Percentiles rank a stretch among this genome's conserved stretches.
Evolutionary conservation across 805 yeast species (phyloP).

Genomic region (Metschnikowia similis): DNA sequence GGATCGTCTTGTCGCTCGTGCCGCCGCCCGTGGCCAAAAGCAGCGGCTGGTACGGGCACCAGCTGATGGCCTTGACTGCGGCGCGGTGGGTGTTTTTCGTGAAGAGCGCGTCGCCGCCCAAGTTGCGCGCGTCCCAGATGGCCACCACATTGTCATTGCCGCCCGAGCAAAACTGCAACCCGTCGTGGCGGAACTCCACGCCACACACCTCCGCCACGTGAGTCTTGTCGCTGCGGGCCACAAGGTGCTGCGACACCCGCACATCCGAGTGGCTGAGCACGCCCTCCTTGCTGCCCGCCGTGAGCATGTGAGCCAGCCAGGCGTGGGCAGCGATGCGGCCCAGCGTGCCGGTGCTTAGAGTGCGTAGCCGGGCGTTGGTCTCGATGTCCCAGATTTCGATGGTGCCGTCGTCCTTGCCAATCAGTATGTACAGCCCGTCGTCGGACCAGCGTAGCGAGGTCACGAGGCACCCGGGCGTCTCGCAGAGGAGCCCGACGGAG

Average conservation of each 20-base stretch:
- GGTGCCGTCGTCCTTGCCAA: slow-evolving; percentile 79
- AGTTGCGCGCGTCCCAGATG: slow-evolving; percentile 72
- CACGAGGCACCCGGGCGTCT: slow-evolving; percentile 46
- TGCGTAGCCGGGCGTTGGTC: slow-evolving; percentile 64
- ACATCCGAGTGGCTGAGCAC: slow-evolving; percentile 86
- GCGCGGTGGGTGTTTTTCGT: slow-evolving; percentile 80
- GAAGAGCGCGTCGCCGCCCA: slow-evolving; percentile 52
- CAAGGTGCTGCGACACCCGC: slow-evolving; percentile 72
- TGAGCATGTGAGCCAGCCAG: slow-evolving; percentile 78
- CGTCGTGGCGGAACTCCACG: slow-evolving; percentile 77
- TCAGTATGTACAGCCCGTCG: slow-evolving; percentile 79
- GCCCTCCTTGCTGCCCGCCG: slow-evolving; percentile 88
- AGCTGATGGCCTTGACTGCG: slow-evolving; percentile 90
- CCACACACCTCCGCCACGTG: slow-evolving; percentile 95
- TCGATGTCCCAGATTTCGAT: slow-evolving; percentile 94
- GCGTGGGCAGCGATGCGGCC: slow-evolving; percentile 78
- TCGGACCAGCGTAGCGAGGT: slow-evolving; percentile 86
- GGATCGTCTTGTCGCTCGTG: slow-evolving; percentile 78
- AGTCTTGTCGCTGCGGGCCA: slow-evolving; percentile 43
- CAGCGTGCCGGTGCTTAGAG: slow-evolving; percentile 59
- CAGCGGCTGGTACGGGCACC: slow-evolving; percentile 86
- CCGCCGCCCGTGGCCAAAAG: slow-evolving; percentile 98
- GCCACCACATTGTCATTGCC: slow-evolving; percentile 92
- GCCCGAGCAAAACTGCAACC: slow-evolving; percentile 82
- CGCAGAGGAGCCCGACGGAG: slow-evolving; percentile 64